Evolutionary conservation across 2,329 filamentous ascomycete species (phyloP).

Genomic region (Elsinoe necatrix): DNA sequence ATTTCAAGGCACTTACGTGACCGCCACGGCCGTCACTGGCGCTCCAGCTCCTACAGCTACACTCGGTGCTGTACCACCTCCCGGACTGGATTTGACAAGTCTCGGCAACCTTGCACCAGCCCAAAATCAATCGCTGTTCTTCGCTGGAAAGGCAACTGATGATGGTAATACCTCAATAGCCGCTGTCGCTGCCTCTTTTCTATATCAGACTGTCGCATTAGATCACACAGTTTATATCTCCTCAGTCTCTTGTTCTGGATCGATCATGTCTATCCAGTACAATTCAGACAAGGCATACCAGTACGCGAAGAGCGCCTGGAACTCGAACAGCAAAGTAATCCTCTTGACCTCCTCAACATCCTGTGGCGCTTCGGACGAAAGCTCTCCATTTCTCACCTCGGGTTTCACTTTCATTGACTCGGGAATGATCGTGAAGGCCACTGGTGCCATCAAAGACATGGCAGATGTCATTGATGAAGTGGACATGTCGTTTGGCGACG

Average conservation of each 20-base stretch:
- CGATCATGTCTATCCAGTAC: constrained; percentile 15
- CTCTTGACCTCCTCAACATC: constrained; percentile 12
- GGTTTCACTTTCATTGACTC: constrained; percentile 15
- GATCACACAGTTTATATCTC: constrained; percentile 18
- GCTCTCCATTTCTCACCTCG: constrained; percentile 16
- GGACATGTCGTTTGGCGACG: constrained; percentile 9
- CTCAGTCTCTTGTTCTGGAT: constrained; percentile 12
- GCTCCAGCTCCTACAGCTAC: constrained; percentile 9
- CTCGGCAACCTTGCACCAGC: constrained; percentile 13
- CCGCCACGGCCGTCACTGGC: not conserved
- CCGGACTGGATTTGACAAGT: constrained; percentile 12
- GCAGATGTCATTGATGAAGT: constrained; percentile 5
- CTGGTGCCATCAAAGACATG: constrained; percentile 12
- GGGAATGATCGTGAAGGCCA: constrained; percentile 5
- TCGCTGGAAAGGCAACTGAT: not conserved
- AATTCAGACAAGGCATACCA: constrained; percentile 15
- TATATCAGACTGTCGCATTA: constrained; percentile 18
- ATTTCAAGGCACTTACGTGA: not conserved
- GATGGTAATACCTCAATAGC: constrained; percentile 5
- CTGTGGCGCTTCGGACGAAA: constrained; percentile 16
- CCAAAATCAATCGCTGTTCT: constrained; percentile 7
- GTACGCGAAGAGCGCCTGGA: constrained; percentile 15
- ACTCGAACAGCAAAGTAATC: constrained; percentile 13
- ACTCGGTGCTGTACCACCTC: constrained; percentile 6
- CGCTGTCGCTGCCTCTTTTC: constrained; percentile 12